Evolutionary conservation across 148 eudicot genomes (phyloP), one percentile per base, ranked within the genome.

Genomic region (Rheum nobile): DNA sequence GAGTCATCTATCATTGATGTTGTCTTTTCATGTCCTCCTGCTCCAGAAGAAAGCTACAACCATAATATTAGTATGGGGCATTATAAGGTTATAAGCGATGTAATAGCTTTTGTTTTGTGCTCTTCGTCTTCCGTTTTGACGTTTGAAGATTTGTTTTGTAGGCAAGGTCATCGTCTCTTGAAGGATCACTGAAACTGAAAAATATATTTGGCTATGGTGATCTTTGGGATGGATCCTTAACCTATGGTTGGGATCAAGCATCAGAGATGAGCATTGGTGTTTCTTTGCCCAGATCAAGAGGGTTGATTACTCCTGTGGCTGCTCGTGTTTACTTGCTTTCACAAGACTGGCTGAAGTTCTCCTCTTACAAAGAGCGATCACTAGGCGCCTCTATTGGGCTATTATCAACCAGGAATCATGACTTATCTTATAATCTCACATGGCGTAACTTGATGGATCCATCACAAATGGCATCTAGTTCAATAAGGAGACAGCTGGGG

Each of bases 401-500:
- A 61, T 41, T 90, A 29, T 88, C 96, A 42, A 79, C 89, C 35
- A 80, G 75, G 77, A 90, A 85, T 75, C 99, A 95, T 78, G 91
- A 88, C 47, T 77, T 95, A 75, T 77, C 82, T 38, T 95, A 92
- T 85, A 92, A 85, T 79, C 86, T 91, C 59, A 79, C 89, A 42
- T 92, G 96, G 94, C 97, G 97, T 70, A 92, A 86, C 59, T 81
- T 92, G 77, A 82, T 85, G 9, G 99, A 95, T 88, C 97, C 99
- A 75, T 82, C 92, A 13, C 97, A 95, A 86, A 75, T 86, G 88
- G 85, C 99, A 68, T 90, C 94, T 19, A 78, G 75, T 67, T 77
- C 91, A 74, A 86, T 95, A 71, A 88, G 98, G 85, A 87, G 97
- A 81, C 97, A 95, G 79, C 87, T 95, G 76, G 99, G 99, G 63